phyloP scores from a whole-genome alignment of 805 yeast genomes.

The Zygosaccharomyces rouxii region DNA sequence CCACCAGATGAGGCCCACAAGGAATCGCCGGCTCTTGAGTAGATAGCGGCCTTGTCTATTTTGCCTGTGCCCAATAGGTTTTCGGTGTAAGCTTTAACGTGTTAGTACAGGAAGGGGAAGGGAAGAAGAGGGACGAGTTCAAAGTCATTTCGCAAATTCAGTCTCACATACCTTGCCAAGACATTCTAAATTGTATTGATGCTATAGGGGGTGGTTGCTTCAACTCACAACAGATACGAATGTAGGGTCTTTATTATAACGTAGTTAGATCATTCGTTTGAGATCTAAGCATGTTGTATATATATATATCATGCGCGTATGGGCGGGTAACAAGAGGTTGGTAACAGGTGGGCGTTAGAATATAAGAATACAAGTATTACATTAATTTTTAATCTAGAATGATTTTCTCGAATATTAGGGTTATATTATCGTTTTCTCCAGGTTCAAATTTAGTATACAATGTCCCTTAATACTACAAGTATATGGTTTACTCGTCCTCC shows the following conservation, averaged over 20 bases:
- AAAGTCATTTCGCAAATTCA: background rate
- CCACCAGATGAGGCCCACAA: constrained; percentile 85
- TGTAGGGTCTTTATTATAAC: background rate
- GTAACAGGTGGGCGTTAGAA: background rate
- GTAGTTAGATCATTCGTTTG: constrained; percentile 1
- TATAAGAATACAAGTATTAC: background rate
- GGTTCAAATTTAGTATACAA: background rate
- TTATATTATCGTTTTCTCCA: background rate
- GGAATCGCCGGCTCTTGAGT: constrained; percentile 91
- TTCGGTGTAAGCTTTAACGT: constrained; percentile 81
- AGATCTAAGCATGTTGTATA: background rate
- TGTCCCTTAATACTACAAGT: background rate
- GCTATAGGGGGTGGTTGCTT: background rate
- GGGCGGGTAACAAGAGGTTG: constrained; percentile 2
- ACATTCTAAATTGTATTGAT: constrained; percentile 28
- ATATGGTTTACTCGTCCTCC: constrained; percentile 36
- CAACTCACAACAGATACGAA: background rate
- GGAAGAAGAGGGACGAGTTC: background rate
- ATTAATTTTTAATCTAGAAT: too few relatives aligned
- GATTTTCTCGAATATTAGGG: too few relatives aligned
- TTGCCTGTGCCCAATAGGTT: constrained; percentile 83
- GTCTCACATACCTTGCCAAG: constrained; percentile 44
- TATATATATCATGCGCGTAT: background rate
- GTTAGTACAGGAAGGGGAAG: constrained; percentile 10
- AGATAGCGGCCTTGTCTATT: constrained; percentile 87